Conservation (phyloP, 116 monocot genomes). For the Iris pallida region DNA sequence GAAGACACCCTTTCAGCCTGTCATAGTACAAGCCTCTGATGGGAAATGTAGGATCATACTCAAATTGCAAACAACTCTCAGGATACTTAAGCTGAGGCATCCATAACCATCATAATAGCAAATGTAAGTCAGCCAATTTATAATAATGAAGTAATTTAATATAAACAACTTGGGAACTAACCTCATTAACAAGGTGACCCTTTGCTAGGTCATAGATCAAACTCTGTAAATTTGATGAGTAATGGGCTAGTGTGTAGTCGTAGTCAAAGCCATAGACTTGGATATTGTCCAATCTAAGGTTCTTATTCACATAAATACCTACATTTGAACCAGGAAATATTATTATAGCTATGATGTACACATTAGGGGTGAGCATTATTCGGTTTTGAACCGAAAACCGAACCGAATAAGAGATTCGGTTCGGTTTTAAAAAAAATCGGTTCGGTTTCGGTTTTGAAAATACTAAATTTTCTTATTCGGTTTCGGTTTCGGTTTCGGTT, state of each 20-base stretch:
- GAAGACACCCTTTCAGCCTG: constrained; percentile 74
- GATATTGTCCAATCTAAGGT: constrained; percentile 69
- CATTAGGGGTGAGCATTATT: no score
- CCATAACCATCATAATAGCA: background rate
- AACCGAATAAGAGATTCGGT: no score
- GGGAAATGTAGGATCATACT: constrained; percentile 85
- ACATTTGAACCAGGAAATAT: constrained; percentile 2
- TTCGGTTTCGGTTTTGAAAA: no score
- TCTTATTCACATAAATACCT: constrained; percentile 97
- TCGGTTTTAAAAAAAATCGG: no score
- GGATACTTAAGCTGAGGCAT: constrained; percentile 85
- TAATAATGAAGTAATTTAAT: background rate
- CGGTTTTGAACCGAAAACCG: no score
- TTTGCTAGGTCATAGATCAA: constrained; percentile 90
- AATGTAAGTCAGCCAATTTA: background rate
- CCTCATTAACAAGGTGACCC: constrained; percentile 86
- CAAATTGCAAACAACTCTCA: constrained; percentile 68
- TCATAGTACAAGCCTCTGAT: constrained; percentile 94
- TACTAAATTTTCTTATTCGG: no score
- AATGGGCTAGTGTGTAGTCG: constrained; percentile 97
- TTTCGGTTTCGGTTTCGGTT: no score
- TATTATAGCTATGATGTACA: background rate
- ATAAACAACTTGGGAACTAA: constrained; percentile 14
- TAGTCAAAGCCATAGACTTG: constrained; percentile 99
- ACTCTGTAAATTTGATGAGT: constrained; percentile 64